Evolutionary conservation across 2,329 filamentous ascomycete genomes (phyloP).

Genomic region (Xylaria sp.): DNA sequence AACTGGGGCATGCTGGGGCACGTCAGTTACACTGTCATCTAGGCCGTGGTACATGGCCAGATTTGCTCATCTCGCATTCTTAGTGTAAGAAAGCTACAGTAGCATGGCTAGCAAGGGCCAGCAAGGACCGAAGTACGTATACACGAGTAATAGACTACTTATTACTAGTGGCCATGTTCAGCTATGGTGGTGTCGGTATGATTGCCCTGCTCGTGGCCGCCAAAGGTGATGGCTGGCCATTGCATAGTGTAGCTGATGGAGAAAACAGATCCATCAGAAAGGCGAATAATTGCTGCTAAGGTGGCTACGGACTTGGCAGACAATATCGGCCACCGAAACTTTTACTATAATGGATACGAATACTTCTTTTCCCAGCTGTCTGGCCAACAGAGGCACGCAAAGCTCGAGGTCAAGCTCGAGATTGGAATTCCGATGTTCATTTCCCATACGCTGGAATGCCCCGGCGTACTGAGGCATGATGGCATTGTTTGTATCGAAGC

Average conservation of each 20-base stretch:
- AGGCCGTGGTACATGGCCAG: conserved; percentile 44
- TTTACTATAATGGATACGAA: conserved; percentile 8
- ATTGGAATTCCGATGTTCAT: conserved; percentile 13
- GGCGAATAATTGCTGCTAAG: not conserved
- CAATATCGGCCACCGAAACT: not conserved
- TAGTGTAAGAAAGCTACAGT: conserved; percentile 31
- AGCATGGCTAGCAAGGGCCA: conserved; percentile 17
- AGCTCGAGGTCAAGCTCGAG: not conserved
- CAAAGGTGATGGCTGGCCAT: conserved; percentile 6
- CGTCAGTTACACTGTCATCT: conserved; percentile 40
- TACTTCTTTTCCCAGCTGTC: not conserved
- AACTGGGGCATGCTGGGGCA: conserved; percentile 36
- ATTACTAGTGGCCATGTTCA: not conserved
- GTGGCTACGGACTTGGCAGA: conserved; percentile 6
- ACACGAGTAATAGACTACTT: not conserved
- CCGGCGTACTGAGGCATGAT: conserved; percentile 14
- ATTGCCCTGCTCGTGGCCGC: conserved; percentile 12
- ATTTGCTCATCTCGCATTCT: conserved; percentile 46
- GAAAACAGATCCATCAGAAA: not conserved
- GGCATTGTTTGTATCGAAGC: conserved; percentile 17
- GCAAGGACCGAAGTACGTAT: conserved; percentile 2
- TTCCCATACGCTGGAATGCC: conserved; percentile 30
- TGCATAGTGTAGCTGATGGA: conserved; percentile 8
- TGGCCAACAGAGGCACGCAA: conserved; percentile 3
- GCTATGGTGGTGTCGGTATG: conserved; percentile 8